These are phyloP conservation scores for Penicillium turbatum DNA, from an alignment of 495 filamentous ascomycete species.

Conservation along the genomic window DNA sequence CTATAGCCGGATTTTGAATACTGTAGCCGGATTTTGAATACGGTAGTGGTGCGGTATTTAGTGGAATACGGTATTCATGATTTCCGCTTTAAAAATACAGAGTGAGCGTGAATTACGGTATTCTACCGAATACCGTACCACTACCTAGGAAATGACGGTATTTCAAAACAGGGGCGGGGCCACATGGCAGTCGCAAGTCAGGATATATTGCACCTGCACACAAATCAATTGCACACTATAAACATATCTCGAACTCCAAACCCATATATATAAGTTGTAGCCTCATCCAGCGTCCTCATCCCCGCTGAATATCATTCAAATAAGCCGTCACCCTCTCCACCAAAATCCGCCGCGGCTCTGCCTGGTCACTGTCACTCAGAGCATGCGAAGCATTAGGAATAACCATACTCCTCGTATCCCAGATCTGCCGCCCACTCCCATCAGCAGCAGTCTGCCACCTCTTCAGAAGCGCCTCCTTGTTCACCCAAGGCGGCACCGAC, in stretches of 20 bases:
- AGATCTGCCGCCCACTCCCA: conserved; percentile 22
- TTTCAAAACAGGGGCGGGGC: too few relatives aligned
- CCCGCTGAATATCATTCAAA: conserved; percentile 21
- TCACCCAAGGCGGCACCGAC: conserved; percentile 57
- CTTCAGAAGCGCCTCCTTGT: conserved; percentile 58
- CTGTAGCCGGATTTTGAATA: too few relatives aligned
- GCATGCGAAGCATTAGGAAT: conserved; percentile 47
- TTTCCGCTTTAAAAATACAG: too few relatives aligned
- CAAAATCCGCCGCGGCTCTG: conserved; percentile 36
- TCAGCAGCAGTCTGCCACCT: conserved; percentile 60
- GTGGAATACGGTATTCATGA: too few relatives aligned
- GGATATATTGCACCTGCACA: too few relatives aligned
- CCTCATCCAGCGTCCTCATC: background rate
- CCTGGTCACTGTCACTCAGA: conserved; percentile 44
- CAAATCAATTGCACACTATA: too few relatives aligned
- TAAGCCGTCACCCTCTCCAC: conserved; percentile 33
- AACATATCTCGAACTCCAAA: background rate
- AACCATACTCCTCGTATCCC: conserved; percentile 39
- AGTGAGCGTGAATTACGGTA: too few relatives aligned
- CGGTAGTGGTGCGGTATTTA: too few relatives aligned
- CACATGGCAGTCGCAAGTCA: too few relatives aligned
- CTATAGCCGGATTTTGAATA: too few relatives aligned
- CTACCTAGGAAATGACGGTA: too few relatives aligned
- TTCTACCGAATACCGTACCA: too few relatives aligned
- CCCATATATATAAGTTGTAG: background rate